Base-by-base conservation (phyloP, 2,329 filamentous ascomycete genomes). In the Macroventuria anomochaeta region DNA sequence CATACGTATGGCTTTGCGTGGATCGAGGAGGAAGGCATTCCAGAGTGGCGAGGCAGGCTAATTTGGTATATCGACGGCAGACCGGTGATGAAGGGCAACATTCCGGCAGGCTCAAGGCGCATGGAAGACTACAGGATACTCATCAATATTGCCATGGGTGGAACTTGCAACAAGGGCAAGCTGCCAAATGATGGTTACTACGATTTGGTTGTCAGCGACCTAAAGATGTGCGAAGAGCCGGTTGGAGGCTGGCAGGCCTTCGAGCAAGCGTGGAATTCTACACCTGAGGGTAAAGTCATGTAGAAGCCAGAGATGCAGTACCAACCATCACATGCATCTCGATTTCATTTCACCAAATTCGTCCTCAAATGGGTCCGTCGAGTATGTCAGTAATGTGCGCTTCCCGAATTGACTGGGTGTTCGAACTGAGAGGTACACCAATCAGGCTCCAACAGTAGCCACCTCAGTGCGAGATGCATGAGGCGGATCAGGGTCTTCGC, bases 61-160 rank as follows among this genome's bases (percentile, higher is more conserved):
- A 68, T 86, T 1, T 86, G 84, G 84, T 85, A 84, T 62, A 81
- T 86, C 47, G 83, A 86, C 59, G 82, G 82, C 0, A 68, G 73
- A 28, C 76, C 82, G 0, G 80, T 85, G 1, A 86, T 86, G 83
- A 85, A 81, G 70, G 82, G 77, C 0, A 62, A 68, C 2, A 81
- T 84, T 20, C 84, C 84, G 0, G 60, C 65, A 1, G 82, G 83
- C 0, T 85, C 81, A 2, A 73, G 84, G 11, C 76, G 79, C 5
- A 77, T 86, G 70, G 78, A 80, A 49, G 83, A 86, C 21, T 85
- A 80, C 71, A 79, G 78, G 15, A 72, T 86, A 7, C 69, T 86
- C 54, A 76, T 86, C 15, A 86, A 86, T 53, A 76, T 86, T n/a
- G 84, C 84, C 1, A 85, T 86, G 80, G 84, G 84, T 0, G 84